A percentile compares a stretch with the other conserved stretches of the same genome.
phyloP scores from a whole-genome alignment of 768 basidiomycete species.

The Kwoniella sp. region DNA sequence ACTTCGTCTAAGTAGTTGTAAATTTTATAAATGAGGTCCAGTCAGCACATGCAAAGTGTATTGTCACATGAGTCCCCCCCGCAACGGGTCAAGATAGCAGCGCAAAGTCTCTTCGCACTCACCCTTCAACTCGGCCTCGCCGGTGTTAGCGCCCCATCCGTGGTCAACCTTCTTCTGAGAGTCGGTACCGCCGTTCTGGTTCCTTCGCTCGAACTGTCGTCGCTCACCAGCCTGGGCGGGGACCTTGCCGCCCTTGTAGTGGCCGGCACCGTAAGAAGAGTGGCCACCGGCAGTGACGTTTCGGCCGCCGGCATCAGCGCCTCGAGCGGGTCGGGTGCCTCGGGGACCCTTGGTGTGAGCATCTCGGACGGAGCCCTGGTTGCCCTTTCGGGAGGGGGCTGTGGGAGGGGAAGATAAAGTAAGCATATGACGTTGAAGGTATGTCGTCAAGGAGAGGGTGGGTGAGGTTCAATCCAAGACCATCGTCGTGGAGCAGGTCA shows the following conservation, averaged over 20 bases:
- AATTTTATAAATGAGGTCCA: too few species aligned
- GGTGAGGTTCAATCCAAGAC: too few species aligned
- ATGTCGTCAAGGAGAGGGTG: too few species aligned
- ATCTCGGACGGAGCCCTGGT: constrained; percentile 43
- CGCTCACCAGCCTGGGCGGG: constrained; percentile 64
- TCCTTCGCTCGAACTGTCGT: constrained; percentile 70
- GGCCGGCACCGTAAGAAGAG: constrained; percentile 60
- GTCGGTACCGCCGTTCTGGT: constrained; percentile 62
- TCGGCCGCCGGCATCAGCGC: constrained; percentile 53
- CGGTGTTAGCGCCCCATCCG: constrained; percentile 93
- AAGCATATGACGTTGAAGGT: too few species aligned
- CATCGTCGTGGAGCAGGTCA: too few species aligned
- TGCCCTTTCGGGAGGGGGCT: constrained; percentile 39
- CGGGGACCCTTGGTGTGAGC: constrained; percentile 54
- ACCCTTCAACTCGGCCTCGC: constrained; percentile 68
- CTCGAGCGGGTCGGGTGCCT: constrained; percentile 60
- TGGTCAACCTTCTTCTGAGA: constrained; percentile 92
- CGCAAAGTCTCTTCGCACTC: constrained; percentile 19
- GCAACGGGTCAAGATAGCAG: too few species aligned
- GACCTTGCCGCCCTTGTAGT: constrained; percentile 55
- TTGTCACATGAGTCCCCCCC: not conserved
- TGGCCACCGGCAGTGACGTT: constrained; percentile 57
- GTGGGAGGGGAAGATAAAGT: not conserved
- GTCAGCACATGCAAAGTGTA: not conserved
- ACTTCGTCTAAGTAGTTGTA: constrained; percentile 62